Evolutionary conservation across 2,329 filamentous ascomycete species (phyloP).

Genomic region (Phoma sp.): DNA sequence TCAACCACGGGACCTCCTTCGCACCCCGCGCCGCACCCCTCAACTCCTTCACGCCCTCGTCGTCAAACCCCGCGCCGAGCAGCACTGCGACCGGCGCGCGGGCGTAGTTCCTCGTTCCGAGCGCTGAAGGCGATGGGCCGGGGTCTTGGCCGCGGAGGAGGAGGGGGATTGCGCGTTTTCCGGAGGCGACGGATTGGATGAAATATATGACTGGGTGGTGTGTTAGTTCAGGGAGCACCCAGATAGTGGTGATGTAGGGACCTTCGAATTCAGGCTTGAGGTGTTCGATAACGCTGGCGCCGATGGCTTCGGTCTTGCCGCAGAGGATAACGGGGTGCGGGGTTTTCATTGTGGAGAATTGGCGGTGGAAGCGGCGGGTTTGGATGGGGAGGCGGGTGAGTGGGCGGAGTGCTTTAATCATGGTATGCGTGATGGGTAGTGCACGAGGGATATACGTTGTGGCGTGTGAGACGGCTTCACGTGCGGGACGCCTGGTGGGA

Average conservation of each 20-base stretch:
- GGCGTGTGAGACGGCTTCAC: neutral
- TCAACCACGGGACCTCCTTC: slow-evolving; percentile 13
- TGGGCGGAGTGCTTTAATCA: neutral
- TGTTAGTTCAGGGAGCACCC: neutral
- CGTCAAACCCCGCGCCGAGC: slow-evolving; percentile 13
- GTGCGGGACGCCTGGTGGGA: neutral
- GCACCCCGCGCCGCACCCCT: neutral
- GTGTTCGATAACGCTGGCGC: slow-evolving; percentile 6
- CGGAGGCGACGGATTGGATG: slow-evolving; percentile 4
- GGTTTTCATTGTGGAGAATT: neutral
- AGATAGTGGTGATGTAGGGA: neutral
- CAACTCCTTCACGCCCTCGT: slow-evolving; percentile 3
- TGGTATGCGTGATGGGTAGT: neutral
- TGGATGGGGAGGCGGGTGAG: neutral
- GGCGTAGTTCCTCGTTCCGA: slow-evolving; percentile 14
- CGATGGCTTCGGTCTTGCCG: slow-evolving; percentile 16
- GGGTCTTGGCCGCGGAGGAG: slow-evolving; percentile 7
- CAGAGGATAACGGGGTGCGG: slow-evolving; percentile 15
- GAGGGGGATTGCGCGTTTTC: slow-evolving; percentile 14
- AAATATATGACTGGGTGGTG: slow-evolving; percentile 7
- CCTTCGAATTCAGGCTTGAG: slow-evolving; percentile 19
- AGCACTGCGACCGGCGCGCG: slow-evolving; percentile 7
- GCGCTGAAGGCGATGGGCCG: neutral
- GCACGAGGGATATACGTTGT: neutral
- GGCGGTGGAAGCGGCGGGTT: neutral